Evolutionary conservation across 1,284 basidiomycete genomes (phyloP).

Genomic region (Boletus sp.): DNA sequence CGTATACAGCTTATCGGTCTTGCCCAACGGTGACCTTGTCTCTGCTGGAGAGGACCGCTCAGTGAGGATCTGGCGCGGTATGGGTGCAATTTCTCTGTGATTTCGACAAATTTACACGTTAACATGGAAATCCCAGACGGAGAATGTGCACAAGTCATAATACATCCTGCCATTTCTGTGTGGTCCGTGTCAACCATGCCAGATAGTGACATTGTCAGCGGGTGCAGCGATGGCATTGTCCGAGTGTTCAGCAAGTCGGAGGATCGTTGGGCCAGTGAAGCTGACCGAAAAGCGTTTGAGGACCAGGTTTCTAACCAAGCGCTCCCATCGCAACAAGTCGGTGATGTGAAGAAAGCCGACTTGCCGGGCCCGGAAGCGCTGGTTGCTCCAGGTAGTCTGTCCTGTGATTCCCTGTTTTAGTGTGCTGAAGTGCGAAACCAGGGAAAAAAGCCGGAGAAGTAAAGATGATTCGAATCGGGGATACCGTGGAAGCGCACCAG

Average conservation of each 20-base stretch:
- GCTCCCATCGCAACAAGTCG: constrained; percentile 77
- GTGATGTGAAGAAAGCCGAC: constrained; percentile 88
- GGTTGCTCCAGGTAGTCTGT: constrained; percentile 53
- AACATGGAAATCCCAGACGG: constrained; percentile 45
- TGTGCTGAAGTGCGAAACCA: constrained; percentile 28
- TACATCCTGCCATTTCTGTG: constrained; percentile 90
- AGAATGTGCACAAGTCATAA: constrained; percentile 80
- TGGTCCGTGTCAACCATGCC: constrained; percentile 87
- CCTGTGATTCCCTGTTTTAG: not conserved
- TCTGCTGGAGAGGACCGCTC: constrained; percentile 83
- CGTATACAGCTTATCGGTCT: constrained; percentile 84
- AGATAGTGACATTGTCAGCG: constrained; percentile 88
- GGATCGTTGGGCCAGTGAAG: constrained; percentile 69
- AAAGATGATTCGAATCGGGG: constrained; percentile 81
- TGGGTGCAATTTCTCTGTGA: constrained; percentile 3
- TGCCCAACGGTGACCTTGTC: constrained; percentile 74
- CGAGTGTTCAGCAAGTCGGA: constrained; percentile 81
- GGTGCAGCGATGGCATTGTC: constrained; percentile 83
- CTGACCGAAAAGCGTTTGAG: constrained; percentile 68
- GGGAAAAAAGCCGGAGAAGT: constrained; percentile 92
- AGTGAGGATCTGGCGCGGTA: constrained; percentile 76
- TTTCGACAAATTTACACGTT: not conserved
- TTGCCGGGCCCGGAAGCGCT: constrained; percentile 85
- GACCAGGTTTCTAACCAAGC: constrained; percentile 68
- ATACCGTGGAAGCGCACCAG: constrained; percentile 84